Conservation (phyloP, 164 flowering plant species). For the Magnolia changhungtana region DNA sequence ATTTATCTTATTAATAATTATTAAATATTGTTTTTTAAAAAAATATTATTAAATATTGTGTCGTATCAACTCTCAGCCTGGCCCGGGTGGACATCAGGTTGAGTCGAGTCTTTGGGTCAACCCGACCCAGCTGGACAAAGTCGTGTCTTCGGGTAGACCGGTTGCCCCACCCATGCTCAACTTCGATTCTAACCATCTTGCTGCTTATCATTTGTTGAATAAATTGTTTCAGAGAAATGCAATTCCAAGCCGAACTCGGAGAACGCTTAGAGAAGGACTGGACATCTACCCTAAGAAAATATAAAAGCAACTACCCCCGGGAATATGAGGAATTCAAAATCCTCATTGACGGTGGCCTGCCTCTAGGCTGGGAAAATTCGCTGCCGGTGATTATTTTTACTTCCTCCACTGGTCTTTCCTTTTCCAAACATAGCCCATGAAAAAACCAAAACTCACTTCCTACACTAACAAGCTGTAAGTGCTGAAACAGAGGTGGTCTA, state of each 20-base stretch:
- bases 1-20: too few species aligned
- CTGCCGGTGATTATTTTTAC: slow-evolving; percentile 33
- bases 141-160: too few species aligned
- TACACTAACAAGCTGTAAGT: too few species aligned
- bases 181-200: too few species aligned
- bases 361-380: slow-evolving; percentile 50
- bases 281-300: slow-evolving; percentile 31
- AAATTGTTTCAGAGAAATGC: slow-evolving; percentile 38
- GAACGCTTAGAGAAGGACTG: slow-evolving; percentile 40
- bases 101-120: too few species aligned
- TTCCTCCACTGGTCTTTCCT: not conserved
- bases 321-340: slow-evolving; percentile 40
- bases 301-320: slow-evolving; percentile 33
- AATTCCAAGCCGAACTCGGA: slow-evolving; percentile 33
- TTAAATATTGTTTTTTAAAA: too few species aligned
- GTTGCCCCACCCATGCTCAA: too few species aligned
- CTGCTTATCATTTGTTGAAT: too few species aligned
- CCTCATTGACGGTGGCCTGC: slow-evolving; percentile 38
- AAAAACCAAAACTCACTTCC: not conserved
- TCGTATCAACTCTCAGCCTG: too few species aligned
- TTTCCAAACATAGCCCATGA: not conserved
- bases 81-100: not conserved
- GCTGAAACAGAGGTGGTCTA: slow-evolving; percentile 35
- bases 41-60: too few species aligned
- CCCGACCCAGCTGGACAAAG: too few species aligned